Base-by-base conservation (phyloP, 2,329 filamentous ascomycete species). In the Epichloe scottii region DNA sequence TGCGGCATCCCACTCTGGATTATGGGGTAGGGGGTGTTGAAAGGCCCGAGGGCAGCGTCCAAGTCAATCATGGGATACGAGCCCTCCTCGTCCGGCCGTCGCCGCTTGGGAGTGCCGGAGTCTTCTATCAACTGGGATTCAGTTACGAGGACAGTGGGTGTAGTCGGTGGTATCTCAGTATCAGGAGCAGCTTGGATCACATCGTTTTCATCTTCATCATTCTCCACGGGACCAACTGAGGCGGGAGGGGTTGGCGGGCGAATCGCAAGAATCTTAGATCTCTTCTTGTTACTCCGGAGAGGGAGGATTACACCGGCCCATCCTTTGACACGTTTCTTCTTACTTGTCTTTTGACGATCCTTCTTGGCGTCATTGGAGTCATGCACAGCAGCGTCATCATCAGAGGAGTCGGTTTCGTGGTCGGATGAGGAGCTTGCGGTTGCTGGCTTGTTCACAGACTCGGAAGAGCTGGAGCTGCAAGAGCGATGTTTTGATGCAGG, bases 21-120 rank as follows among this genome's bases (percentile, higher is more conserved):
- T 82, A 11, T 74, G 73, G 34, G 72, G 72, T 2, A 82, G 71
- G 87, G 86, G 0, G 89, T 95, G 60, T 94, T 93, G 67, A 95
- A 95, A 0, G 91, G 89, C 2, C 89, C 90, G 1, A 97, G 76
- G 26, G 91, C 93, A 17, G 90, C 91, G 68, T 98, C 93, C 41
- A 98, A 72, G 65, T 98, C 93, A 56, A 98, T 94, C 66, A 96
- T 85, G 7, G 87, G 84, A 61, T 82, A 87, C 49, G 84, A 77
- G 3, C 78, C 66, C 53, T 94, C 87, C 45, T 83, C 79, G 8
- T 80, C 74, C 3, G 56, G 53, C 17, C 60, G 69, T n/a, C 60
- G 70, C 69, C 3, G 64, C 53, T 37, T 63, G 10, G 39, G 39
- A 55, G 37, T 15, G 37, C 15, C 21, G 14, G 12, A 10, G 8